A percentile compares a stretch with the other conserved stretches of the same genome.
These are phyloP conservation scores for Clitopilus passeckerianus DNA, from an alignment of 768 basidiomycete species.

Conservation along the genomic window DNA sequence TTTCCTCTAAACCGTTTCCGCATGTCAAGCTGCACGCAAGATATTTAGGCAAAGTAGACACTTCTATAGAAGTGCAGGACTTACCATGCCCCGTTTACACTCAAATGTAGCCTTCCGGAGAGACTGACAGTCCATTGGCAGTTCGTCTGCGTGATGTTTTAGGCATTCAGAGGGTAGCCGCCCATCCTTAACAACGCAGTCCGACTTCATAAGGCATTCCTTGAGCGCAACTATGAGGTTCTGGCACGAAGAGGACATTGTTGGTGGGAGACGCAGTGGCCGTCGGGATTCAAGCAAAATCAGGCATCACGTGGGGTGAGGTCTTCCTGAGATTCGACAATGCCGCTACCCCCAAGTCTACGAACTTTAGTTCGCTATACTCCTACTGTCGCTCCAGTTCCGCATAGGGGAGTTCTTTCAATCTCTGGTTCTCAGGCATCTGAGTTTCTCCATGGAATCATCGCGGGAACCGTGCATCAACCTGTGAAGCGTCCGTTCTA, in stretches of 20 bases:
- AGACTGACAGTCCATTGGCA: constrained; percentile 77
- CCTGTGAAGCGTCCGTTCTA: constrained; percentile 52
- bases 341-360: constrained; percentile 27
- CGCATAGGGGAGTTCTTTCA: constrained; percentile 64
- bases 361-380: constrained; percentile 39
- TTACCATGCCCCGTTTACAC: constrained; percentile 87
- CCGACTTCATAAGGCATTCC: constrained; percentile 77
- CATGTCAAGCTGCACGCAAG: constrained; percentile 64
- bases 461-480: constrained; percentile 44
- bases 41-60: background rate
- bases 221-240: constrained; percentile 74
- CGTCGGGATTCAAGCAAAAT: background rate
- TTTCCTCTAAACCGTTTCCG: constrained; percentile 79
- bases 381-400: constrained; percentile 57
- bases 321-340: background rate
- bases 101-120: constrained; percentile 82
- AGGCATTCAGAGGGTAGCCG: constrained; percentile 84
- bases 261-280: background rate
- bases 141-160: constrained; percentile 63
- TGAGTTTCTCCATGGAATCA: constrained; percentile 78
- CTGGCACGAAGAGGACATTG: constrained; percentile 80
- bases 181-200: constrained; percentile 80
- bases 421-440: constrained; percentile 77
- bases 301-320: background rate
- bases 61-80: constrained; percentile 15